Evolutionary conservation across 129 eudicot species (phyloP), one percentile per base, ranked within the genome.

Genomic region (Sambucus nigra): DNA sequence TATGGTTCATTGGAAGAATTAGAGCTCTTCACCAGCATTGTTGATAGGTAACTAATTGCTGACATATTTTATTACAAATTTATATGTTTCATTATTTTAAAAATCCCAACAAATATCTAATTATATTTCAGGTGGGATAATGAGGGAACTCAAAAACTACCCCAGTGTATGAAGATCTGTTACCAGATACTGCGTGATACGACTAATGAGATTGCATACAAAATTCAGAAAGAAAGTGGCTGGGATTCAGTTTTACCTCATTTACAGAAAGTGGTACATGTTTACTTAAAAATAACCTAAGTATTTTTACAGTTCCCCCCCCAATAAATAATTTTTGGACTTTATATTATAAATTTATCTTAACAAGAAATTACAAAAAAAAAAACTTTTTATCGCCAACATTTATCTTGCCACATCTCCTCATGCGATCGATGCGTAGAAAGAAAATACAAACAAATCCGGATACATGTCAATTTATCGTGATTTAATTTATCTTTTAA

Each of bases 81-180:
- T 13, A 16, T 42, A 4, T 42, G 5, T 7, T 42, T 3, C 13
- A 2, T 0, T 40, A 3, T 0, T 40, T 4, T 2, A 4, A 40
- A 40, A 13, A 40, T 2, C 13, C 13, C 46, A 16, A 42, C 19
- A 1, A 42, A 2, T 15, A 14, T 40, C 5, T 13, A 42, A 42
- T n/a, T 42, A 2, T 33, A 42, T 25, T 47, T 18, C 67, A 76
- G 75, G 55, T 72, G 83, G 83, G 61, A 57, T 53, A 4, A 4
- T 17, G 59, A 57, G 10, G 48, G 14, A 15, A 41, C 45, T 41
- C 35, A 61, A n/a, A 21, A 47, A 4, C 71, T 76, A 29, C 82
- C 82, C 0, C 74, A 51, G n/a, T 67, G 66, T 23, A 66, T 76
- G 74, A 71, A 71, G 63, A 60, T 76, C 41, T 71, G 70, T 59